phyloP scores from a whole-genome alignment of 2,329 filamentous ascomycete species.

The Trichoderma aggressivum region DNA sequence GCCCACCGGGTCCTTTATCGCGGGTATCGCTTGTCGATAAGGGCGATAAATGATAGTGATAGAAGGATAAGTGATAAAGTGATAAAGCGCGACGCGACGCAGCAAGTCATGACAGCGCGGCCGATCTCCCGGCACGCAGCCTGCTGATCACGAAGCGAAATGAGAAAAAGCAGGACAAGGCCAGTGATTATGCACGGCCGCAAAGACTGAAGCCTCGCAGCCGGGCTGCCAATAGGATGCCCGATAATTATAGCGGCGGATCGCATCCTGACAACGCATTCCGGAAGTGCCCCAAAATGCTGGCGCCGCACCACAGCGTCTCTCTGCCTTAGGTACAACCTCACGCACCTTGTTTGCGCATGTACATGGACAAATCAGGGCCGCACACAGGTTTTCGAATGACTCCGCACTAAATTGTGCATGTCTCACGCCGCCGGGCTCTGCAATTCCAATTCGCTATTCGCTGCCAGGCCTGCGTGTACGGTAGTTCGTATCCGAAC shows the following conservation, averaged over 20 bases:
- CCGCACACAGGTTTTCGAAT: neutral
- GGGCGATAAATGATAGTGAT: neutral
- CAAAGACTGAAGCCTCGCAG: neutral
- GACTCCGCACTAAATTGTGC: neutral
- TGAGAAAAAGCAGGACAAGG: neutral
- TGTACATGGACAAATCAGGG: neutral
- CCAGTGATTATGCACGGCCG: neutral
- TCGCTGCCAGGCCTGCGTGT: neutral
- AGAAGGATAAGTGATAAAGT: neutral
- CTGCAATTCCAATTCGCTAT: neutral
- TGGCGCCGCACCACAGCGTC: neutral
- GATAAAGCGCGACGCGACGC: neutral
- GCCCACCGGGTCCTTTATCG: neutral
- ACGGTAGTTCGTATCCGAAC: slow-evolving; percentile 2
- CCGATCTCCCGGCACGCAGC: slow-evolving; percentile 1
- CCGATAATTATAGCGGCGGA: neutral
- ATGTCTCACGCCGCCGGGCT: slow-evolving; percentile 11
- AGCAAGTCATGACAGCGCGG: neutral
- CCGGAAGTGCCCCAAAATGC: neutral
- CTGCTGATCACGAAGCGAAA: neutral
- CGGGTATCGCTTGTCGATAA: slow-evolving; percentile 16
- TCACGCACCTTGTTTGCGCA: neutral
- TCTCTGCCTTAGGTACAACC: neutral
- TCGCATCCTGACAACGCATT: neutral
- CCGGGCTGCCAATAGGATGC: neutral